phyloP scores from a whole-genome alignment of 169 alveolate species.

The Plasmodium yoelii region DNA sequence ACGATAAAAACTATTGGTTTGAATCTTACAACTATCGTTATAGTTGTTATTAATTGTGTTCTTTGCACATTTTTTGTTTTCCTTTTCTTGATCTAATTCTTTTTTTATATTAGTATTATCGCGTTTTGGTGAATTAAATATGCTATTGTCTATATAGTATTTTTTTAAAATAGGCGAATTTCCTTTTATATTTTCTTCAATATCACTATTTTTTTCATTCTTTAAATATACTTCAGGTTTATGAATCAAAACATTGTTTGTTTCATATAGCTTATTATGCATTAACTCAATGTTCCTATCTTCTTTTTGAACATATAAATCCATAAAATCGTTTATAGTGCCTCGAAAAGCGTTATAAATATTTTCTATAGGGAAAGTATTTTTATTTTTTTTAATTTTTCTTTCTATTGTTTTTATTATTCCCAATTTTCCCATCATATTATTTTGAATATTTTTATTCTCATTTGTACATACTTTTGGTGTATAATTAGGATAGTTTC shows the following conservation, averaged over 20 bases:
- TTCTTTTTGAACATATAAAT: conserved; percentile 23
- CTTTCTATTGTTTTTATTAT: conserved; percentile 27
- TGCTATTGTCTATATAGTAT: conserved; percentile 21
- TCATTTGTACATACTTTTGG: not conserved
- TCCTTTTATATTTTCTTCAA: conserved; percentile 3
- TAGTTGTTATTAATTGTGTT: conserved; percentile 5
- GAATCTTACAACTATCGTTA: conserved; percentile 1
- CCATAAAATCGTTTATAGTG: conserved; percentile 44
- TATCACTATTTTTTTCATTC: not conserved
- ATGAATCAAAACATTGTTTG: not conserved
- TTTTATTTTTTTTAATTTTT: conserved; percentile 6
- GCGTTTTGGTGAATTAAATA: conserved; percentile 12
- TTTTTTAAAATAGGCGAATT: not conserved
- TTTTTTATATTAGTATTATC: conserved; percentile 15
- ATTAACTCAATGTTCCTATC: conserved; percentile 1
- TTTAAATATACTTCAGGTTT: conserved; percentile 1
- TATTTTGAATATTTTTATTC: not conserved
- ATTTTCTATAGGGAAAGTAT: conserved; percentile 18
- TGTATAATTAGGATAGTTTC: not conserved
- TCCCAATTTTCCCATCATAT: not conserved
- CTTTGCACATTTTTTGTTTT: not conserved
- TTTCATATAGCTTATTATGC: conserved; percentile 18
- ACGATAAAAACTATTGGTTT: not conserved
- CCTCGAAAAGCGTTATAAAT: conserved; percentile 43
- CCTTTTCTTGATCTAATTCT: conserved; percentile 5